Percentiles rank a stretch among this genome's conserved stretches.
Evolutionary conservation across 2,329 filamentous ascomycete species (phyloP).

Genomic region (Alternaria consortialis): DNA sequence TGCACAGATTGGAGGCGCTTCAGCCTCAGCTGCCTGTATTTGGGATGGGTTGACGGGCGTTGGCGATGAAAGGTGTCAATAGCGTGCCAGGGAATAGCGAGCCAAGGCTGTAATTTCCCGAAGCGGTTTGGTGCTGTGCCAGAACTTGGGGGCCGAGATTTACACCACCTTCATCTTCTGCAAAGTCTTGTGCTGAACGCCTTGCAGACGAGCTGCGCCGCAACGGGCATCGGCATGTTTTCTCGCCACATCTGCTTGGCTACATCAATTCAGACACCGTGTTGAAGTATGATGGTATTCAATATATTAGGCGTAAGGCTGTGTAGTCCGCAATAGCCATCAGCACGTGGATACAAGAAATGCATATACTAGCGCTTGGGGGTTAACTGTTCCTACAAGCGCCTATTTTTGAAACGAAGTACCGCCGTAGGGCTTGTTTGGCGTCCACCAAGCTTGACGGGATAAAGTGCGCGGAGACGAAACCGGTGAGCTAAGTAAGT

Average conservation of each 20-base stretch:
- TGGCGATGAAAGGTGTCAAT: slow-evolving; percentile 12
- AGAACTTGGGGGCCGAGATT: slow-evolving; percentile 22
- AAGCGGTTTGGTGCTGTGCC: neutral
- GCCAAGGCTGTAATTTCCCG: slow-evolving; percentile 28
- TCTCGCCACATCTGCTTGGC: neutral
- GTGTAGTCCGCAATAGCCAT: slow-evolving; percentile 25
- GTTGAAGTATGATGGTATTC: neutral
- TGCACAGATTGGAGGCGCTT: slow-evolving; percentile 8
- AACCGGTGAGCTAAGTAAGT: slow-evolving; percentile 9
- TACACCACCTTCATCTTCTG: slow-evolving; percentile 1
- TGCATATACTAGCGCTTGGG: slow-evolving; percentile 15
- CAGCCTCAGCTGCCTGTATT: slow-evolving; percentile 23
- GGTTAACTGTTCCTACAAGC: slow-evolving; percentile 8
- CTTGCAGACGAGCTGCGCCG: neutral
- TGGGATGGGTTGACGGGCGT: neutral
- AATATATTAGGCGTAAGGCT: slow-evolving; percentile 18
- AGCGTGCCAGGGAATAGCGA: slow-evolving; percentile 37
- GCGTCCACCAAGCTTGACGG: neutral
- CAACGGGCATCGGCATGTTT: neutral
- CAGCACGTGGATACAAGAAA: slow-evolving; percentile 10
- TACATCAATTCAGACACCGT: neutral
- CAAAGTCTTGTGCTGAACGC: neutral
- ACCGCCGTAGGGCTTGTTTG: slow-evolving; percentile 7
- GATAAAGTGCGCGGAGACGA: neutral
- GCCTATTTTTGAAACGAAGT: slow-evolving; percentile 15